phyloP scores from a whole-genome alignment of 805 yeast species.

The Tetrapisispora phaffii region DNA sequence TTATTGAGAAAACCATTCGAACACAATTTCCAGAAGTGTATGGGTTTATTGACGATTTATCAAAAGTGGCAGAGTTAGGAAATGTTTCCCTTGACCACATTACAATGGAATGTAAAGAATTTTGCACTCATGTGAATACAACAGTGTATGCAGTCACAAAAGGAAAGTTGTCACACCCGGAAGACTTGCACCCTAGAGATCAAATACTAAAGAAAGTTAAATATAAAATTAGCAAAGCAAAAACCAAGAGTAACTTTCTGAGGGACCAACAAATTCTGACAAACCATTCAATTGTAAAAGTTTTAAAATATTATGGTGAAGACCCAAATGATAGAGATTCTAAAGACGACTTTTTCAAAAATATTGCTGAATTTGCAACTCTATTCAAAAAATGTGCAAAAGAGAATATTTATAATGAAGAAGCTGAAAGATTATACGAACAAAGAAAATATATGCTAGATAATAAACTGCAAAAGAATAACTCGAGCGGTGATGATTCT shows the following conservation, averaged over 20 bases:
- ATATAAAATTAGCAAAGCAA: constrained; percentile 47
- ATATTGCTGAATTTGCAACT: constrained; percentile 48
- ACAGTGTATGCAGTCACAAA: constrained; percentile 45
- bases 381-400: constrained; percentile 56
- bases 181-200: constrained; percentile 59
- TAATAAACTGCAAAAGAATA: constrained; percentile 2
- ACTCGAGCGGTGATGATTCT: not conserved
- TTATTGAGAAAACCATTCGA: constrained; percentile 61
- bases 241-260: constrained; percentile 41
- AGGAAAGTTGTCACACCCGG: constrained; percentile 56
- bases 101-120: constrained; percentile 49
- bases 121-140: constrained; percentile 38
- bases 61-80: constrained; percentile 43
- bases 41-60: constrained; percentile 50
- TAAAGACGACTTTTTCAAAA: constrained; percentile 51
- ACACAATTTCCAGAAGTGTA: constrained; percentile 54
- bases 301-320: constrained; percentile 68
- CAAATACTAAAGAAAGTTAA: constrained; percentile 43
- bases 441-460: constrained; percentile 47
- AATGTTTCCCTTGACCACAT: constrained; percentile 56
- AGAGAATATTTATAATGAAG: constrained; percentile 60
- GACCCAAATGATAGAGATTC: constrained; percentile 43
- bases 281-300: constrained; percentile 41
- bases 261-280: constrained; percentile 43
- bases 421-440: constrained; percentile 54